These are phyloP conservation scores for Aspergillus hortae DNA, from an alignment of 2,329 filamentous ascomycete genomes.

Conservation along the genomic window DNA sequence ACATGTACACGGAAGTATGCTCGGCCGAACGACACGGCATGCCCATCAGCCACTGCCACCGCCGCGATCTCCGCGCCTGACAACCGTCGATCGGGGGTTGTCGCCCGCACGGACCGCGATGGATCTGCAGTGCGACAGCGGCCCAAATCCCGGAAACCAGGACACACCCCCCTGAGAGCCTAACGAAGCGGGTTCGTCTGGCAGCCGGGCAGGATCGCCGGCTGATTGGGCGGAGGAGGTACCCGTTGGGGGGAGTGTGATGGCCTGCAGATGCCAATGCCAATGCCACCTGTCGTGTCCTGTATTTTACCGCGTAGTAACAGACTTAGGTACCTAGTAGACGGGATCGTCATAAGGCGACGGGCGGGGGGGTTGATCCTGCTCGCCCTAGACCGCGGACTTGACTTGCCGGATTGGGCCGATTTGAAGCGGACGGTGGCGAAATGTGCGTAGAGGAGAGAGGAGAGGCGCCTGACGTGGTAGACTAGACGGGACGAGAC, in stretches of 20 bases:
- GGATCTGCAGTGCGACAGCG: background rate
- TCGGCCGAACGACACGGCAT: background rate
- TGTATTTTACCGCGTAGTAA: too few species aligned
- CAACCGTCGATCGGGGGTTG: background rate
- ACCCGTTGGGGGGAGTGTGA: too few species aligned
- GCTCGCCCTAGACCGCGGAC: too few species aligned
- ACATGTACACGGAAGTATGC: background rate
- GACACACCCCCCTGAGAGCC: background rate
- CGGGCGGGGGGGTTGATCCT: too few species aligned
- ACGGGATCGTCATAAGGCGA: too few species aligned
- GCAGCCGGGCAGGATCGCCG: background rate
- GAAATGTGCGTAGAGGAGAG: too few species aligned
- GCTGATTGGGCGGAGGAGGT: background rate
- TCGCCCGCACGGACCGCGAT: background rate
- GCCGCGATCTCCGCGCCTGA: background rate
- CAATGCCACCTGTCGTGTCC: too few species aligned
- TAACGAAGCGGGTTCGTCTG: background rate
- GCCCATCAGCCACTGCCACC: background rate
- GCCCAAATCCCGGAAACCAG: conserved; percentile 1
- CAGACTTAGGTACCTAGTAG: too few species aligned
- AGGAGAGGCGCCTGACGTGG: background rate
- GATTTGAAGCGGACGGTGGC: too few species aligned
- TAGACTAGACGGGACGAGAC: background rate
- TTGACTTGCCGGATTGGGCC: too few species aligned
- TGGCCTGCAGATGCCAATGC: too few species aligned